A percentile compares a stretch with the other conserved stretches of the same genome.
Conservation (phyloP, 768 basidiomycete species). For the Gloeostereum incarnatum region DNA sequence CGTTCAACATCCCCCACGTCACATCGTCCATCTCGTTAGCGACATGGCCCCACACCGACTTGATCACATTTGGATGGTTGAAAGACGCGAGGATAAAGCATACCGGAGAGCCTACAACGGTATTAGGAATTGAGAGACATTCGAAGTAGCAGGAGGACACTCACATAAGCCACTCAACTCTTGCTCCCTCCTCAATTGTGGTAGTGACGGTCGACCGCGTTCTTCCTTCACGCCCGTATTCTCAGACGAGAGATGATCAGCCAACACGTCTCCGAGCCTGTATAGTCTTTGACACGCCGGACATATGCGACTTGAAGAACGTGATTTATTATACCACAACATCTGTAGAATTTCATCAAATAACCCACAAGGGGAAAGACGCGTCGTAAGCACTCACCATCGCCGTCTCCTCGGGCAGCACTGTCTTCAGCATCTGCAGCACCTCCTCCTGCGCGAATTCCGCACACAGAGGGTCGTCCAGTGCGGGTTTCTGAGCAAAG, state of each 20-base stretch:
- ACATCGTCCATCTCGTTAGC: slow-evolving; percentile 61
- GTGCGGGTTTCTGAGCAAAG: slow-evolving; percentile 57
- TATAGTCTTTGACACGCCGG: slow-evolving; percentile 73
- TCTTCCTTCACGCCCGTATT: slow-evolving; percentile 14
- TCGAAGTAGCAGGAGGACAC: too few species aligned
- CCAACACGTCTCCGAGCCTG: slow-evolving; percentile 54
- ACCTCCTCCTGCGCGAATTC: slow-evolving; percentile 75
- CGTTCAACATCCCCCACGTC: slow-evolving; percentile 56
- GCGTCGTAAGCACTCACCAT: slow-evolving; percentile 36
- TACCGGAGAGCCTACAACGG: slow-evolving; percentile 54
- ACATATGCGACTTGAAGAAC: slow-evolving; percentile 60
- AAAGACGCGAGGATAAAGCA: slow-evolving; percentile 71
- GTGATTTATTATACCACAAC: slow-evolving; percentile 82
- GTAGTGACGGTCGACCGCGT: slow-evolving; percentile 16
- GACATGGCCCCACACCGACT: slow-evolving; percentile 57
- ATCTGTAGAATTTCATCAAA: slow-evolving; percentile 30
- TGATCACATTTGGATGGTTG: slow-evolving; percentile 54
- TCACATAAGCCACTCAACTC: slow-evolving; percentile 70
- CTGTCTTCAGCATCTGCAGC: slow-evolving; percentile 58
- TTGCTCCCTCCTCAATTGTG: slow-evolving; percentile 49
- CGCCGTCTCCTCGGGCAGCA: slow-evolving; percentile 65
- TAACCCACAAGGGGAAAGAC: neutral
- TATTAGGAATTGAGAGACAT: too few species aligned
- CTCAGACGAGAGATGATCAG: slow-evolving; percentile 25
- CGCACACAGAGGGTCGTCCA: slow-evolving; percentile 59